Evolutionary conservation across 2,329 filamentous ascomycete genomes (phyloP).

Genomic region (Beauveria australis): DNA sequence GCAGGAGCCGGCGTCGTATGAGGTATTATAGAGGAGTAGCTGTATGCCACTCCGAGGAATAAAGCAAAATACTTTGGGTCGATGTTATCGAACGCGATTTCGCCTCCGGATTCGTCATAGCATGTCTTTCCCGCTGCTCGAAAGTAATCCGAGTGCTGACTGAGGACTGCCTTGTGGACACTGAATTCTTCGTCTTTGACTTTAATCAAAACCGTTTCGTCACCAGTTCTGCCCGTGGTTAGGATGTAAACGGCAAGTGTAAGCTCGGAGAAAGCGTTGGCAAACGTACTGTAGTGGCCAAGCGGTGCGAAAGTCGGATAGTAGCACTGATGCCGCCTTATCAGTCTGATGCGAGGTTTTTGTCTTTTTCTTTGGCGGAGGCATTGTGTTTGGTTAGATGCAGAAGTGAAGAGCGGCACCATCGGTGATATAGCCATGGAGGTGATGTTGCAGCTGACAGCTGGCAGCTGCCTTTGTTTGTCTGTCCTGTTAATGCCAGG

Average conservation of each 20-base stretch:
- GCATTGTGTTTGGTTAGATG: constrained; percentile 15
- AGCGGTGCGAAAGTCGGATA: constrained; percentile 23
- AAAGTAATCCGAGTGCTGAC: constrained; percentile 27
- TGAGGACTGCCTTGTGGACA: constrained; percentile 23
- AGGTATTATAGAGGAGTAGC: constrained; percentile 25
- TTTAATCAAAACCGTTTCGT: constrained; percentile 23
- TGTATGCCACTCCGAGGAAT: constrained; percentile 28
- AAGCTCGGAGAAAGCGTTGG: not conserved
- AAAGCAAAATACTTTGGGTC: constrained; percentile 25
- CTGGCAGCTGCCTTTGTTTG: constrained; percentile 3
- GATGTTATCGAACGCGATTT: constrained; percentile 24
- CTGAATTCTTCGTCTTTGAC: constrained; percentile 22
- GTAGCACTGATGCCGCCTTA: constrained; percentile 18
- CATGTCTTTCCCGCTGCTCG: constrained; percentile 19
- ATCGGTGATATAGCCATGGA: not conserved
- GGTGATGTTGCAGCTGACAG: not conserved
- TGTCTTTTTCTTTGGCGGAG: constrained; percentile 19
- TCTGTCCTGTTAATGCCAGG: not conserved
- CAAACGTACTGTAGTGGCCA: constrained; percentile 27
- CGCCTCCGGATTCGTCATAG: constrained; percentile 21
- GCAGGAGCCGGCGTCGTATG: constrained; percentile 18
- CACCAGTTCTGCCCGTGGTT: constrained; percentile 18
- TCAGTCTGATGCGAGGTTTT: constrained; percentile 14
- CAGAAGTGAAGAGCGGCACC: not conserved
- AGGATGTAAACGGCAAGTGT: not conserved